Evolutionary conservation across 306 rosid genomes (phyloP).

Genomic region (Cicer pinnatifidum): DNA sequence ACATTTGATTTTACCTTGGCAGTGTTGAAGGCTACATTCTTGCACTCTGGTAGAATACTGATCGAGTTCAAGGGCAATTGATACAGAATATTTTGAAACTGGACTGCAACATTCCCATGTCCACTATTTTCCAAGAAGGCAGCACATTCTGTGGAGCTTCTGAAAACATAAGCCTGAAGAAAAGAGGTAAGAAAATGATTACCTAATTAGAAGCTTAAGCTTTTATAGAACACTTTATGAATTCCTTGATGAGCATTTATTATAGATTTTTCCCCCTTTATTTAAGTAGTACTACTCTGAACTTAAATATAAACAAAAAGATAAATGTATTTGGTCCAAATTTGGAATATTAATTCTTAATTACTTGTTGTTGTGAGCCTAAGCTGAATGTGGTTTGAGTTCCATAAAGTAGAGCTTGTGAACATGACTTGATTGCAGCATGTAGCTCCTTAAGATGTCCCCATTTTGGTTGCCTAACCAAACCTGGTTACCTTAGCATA

Average conservation of each 20-base stretch:
- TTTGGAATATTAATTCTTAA: slow-evolving; percentile 6
- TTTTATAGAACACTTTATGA: background rate
- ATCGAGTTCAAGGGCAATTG: slow-evolving; percentile 51
- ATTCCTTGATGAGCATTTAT: background rate
- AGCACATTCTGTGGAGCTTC: slow-evolving; percentile 49
- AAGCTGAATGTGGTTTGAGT: slow-evolving; percentile 39
- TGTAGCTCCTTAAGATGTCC: slow-evolving; percentile 80
- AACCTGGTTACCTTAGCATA: slow-evolving; percentile 53
- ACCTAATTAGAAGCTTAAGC: slow-evolving; percentile 8
- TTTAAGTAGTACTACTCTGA: background rate
- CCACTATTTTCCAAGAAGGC: slow-evolving; percentile 58
- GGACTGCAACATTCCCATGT: slow-evolving; percentile 12
- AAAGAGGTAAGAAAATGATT: slow-evolving; percentile 24
- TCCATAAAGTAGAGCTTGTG: slow-evolving; percentile 56
- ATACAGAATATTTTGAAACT: slow-evolving; percentile 40
- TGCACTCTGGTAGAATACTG: slow-evolving; percentile 61
- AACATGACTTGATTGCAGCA: slow-evolving; percentile 64
- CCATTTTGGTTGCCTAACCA: slow-evolving; percentile 70
- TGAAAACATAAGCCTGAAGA: slow-evolving; percentile 58
- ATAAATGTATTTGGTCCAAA: background rate
- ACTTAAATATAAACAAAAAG: too few relatives aligned
- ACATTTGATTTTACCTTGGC: slow-evolving; percentile 52
- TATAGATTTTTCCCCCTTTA: background rate
- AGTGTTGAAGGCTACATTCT: slow-evolving; percentile 51
- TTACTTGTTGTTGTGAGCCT: slow-evolving; percentile 51